Evolutionary conservation across 345 rosid species (phyloP), one percentile per base, ranked within the genome.

Genomic region (Iberis pinnata): DNA sequence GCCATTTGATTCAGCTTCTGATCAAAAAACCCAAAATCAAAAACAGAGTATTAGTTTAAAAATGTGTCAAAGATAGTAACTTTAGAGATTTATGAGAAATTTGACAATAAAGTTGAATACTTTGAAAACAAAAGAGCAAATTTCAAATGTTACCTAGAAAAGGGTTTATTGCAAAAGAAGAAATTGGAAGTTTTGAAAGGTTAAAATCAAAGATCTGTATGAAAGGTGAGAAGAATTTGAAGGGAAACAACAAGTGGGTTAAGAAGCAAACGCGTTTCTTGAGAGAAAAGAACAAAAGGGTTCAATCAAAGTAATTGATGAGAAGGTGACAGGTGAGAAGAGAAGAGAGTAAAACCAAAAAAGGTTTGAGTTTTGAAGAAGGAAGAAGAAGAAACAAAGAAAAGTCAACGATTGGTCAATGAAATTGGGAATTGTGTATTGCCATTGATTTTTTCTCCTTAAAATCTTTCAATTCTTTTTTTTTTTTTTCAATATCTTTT

Each of bases 1-100:
- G 89, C 95, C 97, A 89, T 86, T n/a, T n/a, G n/a, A n/a, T n/a
- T n/a, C n/a, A 22, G 62, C 75, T 66, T 35, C 63, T 48, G n/a
- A n/a, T 37, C 13, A 8, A 3, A 7, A 20, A 26, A 53, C n/a
- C 22, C 9, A 12, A 8, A 18, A 6, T 15, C 11, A 17, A 16
- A 6, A 11, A 18, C 7, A 50, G 18, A n/a, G n/a, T n/a, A n/a
- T n/a, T n/a, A n/a, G n/a, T n/a, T n/a, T n/a, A n/a, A n/a, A n/a
- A n/a, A n/a, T n/a, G n/a, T n/a, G n/a, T 18, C 49, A 63, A 45
- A 35, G 13, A 42, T n/a, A n/a, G n/a, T n/a, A n/a, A n/a, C n/a
- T n/a, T n/a, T n/a, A n/a, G n/a, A n/a, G n/a, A n/a, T n/a, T n/a
- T n/a, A 32, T 12, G 6, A 39, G 9, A 3, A 39, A n/a, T n/a